These are phyloP conservation scores for Ogataea polymorpha DNA, from an alignment of 805 yeast genomes.

Conservation along the genomic window DNA sequence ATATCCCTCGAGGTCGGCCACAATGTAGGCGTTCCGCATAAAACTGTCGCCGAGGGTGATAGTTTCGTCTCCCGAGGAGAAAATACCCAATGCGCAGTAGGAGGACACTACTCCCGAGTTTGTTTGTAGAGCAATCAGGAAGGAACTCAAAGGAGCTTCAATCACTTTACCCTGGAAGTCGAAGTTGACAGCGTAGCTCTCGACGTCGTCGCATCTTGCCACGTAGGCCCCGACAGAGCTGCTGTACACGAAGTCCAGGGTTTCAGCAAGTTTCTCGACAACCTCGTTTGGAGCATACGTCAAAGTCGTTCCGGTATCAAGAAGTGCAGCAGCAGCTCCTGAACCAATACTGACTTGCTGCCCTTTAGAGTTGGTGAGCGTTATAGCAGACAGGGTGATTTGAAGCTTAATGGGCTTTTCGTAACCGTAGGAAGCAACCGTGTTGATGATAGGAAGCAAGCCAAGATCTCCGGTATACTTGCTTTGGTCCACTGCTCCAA, in stretches of 20 bases:
- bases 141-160: constrained; percentile 42
- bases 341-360: constrained; percentile 23
- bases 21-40: constrained; percentile 49
- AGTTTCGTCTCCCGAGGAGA: constrained; percentile 32
- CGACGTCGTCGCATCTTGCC: constrained; percentile 39
- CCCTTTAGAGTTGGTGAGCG: constrained; percentile 19
- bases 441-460: constrained; percentile 51
- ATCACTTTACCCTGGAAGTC: constrained; percentile 59
- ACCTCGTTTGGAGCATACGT: constrained; percentile 41
- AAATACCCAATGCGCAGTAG: constrained; percentile 45
- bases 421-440: constrained; percentile 33
- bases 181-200: constrained; percentile 37
- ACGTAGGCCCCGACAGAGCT: constrained; percentile 42
- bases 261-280: constrained; percentile 23
- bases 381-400: constrained; percentile 43
- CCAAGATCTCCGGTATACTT: constrained; percentile 54
- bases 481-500: constrained; percentile 70
- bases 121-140: constrained; percentile 19
- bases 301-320: constrained; percentile 61
- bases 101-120: constrained; percentile 21
- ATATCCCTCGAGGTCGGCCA: constrained; percentile 48
- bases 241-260: constrained; percentile 43
- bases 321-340: constrained; percentile 38
- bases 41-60: constrained; percentile 53
- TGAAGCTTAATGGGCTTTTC: constrained; percentile 44